These are phyloP conservation scores for Calonectria pseudoreteaudii DNA, from an alignment of 2,329 filamentous ascomycete species.

Conservation along the genomic window DNA sequence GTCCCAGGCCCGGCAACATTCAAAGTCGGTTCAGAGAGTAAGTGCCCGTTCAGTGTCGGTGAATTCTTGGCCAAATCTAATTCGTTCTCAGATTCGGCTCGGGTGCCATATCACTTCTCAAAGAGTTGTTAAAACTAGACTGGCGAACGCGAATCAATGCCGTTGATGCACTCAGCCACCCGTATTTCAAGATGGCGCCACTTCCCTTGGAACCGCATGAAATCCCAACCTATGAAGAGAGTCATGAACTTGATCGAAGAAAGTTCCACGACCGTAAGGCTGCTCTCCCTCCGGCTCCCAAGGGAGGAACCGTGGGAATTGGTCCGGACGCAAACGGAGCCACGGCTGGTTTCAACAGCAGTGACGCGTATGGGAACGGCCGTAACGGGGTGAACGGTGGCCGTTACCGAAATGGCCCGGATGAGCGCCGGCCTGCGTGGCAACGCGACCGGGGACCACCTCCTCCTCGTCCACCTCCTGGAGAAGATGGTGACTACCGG, in stretches of 20 bases:
- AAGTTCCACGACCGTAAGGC: conserved; percentile 90
- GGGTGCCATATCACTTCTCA: conserved; percentile 81
- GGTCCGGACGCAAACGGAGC: conserved; percentile 65
- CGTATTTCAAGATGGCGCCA: conserved; percentile 87
- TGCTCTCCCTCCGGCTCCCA: conserved; percentile 87
- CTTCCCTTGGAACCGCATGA: conserved; percentile 85
- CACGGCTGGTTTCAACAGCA: conserved; percentile 61
- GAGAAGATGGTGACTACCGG: conserved; percentile 53
- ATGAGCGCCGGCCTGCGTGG: conserved; percentile 66
- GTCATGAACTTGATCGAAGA: conserved; percentile 93
- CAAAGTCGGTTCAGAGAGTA: conserved; percentile 80
- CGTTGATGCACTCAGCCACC: conserved; percentile 90
- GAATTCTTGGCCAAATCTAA: conserved; percentile 11
- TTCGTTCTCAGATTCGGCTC: conserved; percentile 67
- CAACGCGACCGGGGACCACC: conserved; percentile 65
- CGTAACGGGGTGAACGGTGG: conserved; percentile 62
- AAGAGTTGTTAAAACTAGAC: conserved; percentile 86
- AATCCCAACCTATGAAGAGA: conserved; percentile 92
- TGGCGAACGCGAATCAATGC: conserved; percentile 92
- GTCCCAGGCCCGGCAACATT: conserved; percentile 73
- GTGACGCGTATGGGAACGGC: conserved; percentile 60
- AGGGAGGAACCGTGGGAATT: conserved; percentile 89
- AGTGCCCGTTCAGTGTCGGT: conserved; percentile 26
- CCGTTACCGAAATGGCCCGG: conserved; percentile 56
- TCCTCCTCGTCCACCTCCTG: conserved; percentile 56